These are phyloP conservation scores for Mucuna pruriens DNA, from an alignment of 306 rosid genomes.

Conservation along the genomic window DNA sequence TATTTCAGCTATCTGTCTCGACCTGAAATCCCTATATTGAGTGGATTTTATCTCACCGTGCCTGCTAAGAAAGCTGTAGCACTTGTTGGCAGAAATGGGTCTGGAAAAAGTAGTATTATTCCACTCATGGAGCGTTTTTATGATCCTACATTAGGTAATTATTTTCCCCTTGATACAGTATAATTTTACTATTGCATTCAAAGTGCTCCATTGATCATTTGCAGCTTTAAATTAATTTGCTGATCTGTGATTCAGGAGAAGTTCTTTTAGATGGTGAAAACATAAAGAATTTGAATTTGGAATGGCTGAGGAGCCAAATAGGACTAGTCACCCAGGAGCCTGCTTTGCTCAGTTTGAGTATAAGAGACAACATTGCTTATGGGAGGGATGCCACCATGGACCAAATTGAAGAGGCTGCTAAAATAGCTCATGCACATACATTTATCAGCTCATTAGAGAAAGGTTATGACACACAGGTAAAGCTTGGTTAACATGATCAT, in stretches of 20 bases:
- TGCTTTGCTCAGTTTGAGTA: conserved; percentile 95
- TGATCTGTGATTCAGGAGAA: conserved; percentile 80
- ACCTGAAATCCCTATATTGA: conserved; percentile 97
- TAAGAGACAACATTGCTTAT: conserved; percentile 95
- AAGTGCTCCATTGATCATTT: conserved; percentile 27
- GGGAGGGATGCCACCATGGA: conserved; percentile 89
- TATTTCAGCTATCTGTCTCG: conserved; percentile 98
- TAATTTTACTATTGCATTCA: conserved; percentile 33
- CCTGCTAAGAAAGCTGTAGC: conserved; percentile 99
- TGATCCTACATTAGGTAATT: conserved; percentile 91
- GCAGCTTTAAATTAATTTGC: conserved; percentile 38
- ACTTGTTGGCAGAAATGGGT: conserved; percentile 98
- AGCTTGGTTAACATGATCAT: conserved; percentile 35
- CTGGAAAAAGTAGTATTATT: conserved; percentile 97
- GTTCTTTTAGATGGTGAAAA: conserved; percentile 99
- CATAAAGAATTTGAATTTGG: conserved; percentile 84
- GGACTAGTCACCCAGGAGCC: conserved; percentile 99
- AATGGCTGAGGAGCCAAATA: conserved; percentile 97
- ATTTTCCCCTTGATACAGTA: conserved; percentile 15
- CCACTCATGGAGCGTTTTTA: conserved; percentile 99
- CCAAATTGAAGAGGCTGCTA: conserved; percentile 99
- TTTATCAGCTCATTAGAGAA: conserved; percentile 86
- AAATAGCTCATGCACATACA: conserved; percentile 97
- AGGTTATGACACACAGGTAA: conserved; percentile 92
- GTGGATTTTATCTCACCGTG: conserved; percentile 93